Conservation (phyloP, 2,329 filamentous ascomycete species). For the Kalmusia sp. region DNA sequence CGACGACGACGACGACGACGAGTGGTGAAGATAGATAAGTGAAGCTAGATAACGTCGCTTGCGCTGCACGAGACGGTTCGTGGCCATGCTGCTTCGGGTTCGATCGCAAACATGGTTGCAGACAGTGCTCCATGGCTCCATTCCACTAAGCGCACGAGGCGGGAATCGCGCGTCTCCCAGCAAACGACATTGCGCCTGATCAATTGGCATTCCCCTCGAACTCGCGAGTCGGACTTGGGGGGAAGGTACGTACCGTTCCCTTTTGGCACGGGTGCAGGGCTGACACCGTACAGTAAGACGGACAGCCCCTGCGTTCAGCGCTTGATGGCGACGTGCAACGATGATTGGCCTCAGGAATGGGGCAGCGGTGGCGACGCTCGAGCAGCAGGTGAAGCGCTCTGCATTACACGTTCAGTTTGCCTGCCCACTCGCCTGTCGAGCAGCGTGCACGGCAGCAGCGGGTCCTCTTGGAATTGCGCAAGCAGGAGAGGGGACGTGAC, state of each 20-base stretch:
- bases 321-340: not conserved
- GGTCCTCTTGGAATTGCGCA: not conserved
- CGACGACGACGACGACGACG: slow-evolving; percentile 9
- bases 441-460: slow-evolving; percentile 1
- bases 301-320: slow-evolving; percentile 23
- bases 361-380: slow-evolving; percentile 2
- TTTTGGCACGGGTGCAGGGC: slow-evolving; percentile 37
- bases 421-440: not conserved
- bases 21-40: not conserved
- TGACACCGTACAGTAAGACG: slow-evolving; percentile 31
- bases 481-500: slow-evolving; percentile 11
- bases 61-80: slow-evolving; percentile 19
- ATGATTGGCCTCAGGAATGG: slow-evolving; percentile 17
- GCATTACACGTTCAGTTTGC: not conserved
- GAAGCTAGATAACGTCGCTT: slow-evolving; percentile 28
- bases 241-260: slow-evolving; percentile 12
- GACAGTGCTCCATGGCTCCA: not conserved
- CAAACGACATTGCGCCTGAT: slow-evolving; percentile 9
- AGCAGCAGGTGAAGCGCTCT: not conserved
- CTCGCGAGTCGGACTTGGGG: slow-evolving; percentile 2
- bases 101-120: slow-evolving; percentile 5
- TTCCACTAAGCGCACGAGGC: slow-evolving; percentile 15
- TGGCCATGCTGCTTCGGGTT: slow-evolving; percentile 18
- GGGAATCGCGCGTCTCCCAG: slow-evolving; percentile 9
- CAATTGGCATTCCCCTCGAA: not conserved